A percentile compares a stretch with the other conserved stretches of the same genome.
phyloP scores from a whole-genome alignment of 139 green algal species.

The Chlorella vulgaris region DNA sequence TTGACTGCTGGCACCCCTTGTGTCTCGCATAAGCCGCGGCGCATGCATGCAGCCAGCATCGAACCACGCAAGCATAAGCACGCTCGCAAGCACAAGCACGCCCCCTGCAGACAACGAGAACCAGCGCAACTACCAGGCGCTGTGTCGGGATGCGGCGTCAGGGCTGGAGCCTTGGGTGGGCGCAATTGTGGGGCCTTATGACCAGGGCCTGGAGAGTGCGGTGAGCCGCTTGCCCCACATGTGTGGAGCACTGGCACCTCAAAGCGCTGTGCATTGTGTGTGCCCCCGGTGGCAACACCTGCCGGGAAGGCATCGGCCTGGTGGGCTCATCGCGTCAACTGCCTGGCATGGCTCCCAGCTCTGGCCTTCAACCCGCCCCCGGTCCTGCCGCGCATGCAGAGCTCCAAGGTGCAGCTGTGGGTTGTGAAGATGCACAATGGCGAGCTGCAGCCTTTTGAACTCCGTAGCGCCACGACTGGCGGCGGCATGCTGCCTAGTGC shows the following conservation, averaged over 20 bases:
- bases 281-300: too few relatives aligned
- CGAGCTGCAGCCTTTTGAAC: slow-evolving; percentile 44
- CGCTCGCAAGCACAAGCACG: background rate
- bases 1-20: too few relatives aligned
- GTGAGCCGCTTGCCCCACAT: background rate
- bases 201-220: slow-evolving; percentile 62
- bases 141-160: slow-evolving; percentile 61
- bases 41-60: too few relatives aligned
- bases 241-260: too few relatives aligned
- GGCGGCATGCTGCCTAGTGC: background rate
- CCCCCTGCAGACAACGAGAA: slow-evolving; percentile 76
- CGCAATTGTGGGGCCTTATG: slow-evolving; percentile 83
- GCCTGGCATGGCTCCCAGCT: background rate
- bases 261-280: too few relatives aligned
- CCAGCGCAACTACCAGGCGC: slow-evolving; percentile 86
- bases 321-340: too few relatives aligned
- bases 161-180: slow-evolving; percentile 82
- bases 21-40: too few relatives aligned
- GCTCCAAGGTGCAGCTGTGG: slow-evolving; percentile 43
- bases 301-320: too few relatives aligned
- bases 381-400: background rate
- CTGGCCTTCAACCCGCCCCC: background rate
- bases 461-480: slow-evolving; percentile 15
- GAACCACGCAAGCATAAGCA: too few relatives aligned
- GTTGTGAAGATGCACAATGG: slow-evolving; percentile 42